Percentiles rank a stretch among this genome's conserved stretches.
These are phyloP conservation scores for Schizophyllum amplum DNA, from an alignment of 1,284 basidiomycete species.

Conservation along the genomic window DNA sequence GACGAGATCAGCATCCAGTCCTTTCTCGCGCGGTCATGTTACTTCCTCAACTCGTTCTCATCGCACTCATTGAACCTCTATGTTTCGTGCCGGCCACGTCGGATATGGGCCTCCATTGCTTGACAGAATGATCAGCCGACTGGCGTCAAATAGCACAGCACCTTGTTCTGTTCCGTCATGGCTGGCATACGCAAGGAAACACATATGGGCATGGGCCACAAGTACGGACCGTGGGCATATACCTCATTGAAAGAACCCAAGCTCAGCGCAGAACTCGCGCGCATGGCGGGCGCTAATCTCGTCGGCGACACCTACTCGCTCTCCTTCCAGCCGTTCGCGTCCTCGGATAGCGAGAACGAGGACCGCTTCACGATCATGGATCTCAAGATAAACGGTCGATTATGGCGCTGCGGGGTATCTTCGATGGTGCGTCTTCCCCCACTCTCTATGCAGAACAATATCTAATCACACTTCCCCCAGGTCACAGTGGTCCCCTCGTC, in stretches of 20 bases:
- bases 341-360: constrained; percentile 14
- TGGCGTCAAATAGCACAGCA: background rate
- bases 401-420: constrained; percentile 22
- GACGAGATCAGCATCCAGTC: background rate
- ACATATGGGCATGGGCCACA: background rate
- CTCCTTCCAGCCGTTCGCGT: constrained; percentile 19
- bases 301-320: constrained; percentile 15
- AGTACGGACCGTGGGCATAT: background rate
- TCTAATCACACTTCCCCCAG: background rate
- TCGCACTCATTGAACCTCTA: background rate
- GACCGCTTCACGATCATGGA: constrained; percentile 22
- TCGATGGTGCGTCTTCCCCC: constrained; percentile 16
- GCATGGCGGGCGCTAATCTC: background rate
- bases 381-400: constrained; percentile 15
- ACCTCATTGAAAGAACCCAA: background rate
- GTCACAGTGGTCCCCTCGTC: constrained; percentile 19
- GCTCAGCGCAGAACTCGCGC: background rate
- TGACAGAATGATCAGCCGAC: background rate
- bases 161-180: background rate
- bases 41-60: background rate
- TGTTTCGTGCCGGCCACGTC: background rate
- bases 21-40: background rate
- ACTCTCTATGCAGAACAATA: background rate
- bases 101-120: background rate
- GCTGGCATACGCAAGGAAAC: background rate